These are phyloP conservation scores for Fusarium sp. DNA, from an alignment of 2,329 filamentous ascomycete genomes.

Conservation along the genomic window DNA sequence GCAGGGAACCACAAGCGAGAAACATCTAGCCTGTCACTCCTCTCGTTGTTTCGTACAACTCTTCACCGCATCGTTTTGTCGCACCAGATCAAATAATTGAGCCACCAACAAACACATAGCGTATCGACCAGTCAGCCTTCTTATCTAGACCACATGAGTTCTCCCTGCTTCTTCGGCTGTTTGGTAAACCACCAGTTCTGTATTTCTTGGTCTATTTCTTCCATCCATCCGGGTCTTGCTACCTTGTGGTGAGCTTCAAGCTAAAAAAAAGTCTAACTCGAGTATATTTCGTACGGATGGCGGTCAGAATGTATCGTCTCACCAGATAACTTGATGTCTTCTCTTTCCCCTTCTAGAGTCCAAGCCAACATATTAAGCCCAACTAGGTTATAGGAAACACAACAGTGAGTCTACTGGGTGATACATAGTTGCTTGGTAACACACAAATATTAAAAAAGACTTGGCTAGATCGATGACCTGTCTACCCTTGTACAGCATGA, in stretches of 20 bases:
- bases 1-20: slow-evolving; percentile 38
- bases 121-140: slow-evolving; percentile 20
- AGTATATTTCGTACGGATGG: neutral
- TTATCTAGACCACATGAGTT: slow-evolving; percentile 28
- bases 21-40: slow-evolving; percentile 15
- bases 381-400: neutral
- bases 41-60: slow-evolving; percentile 16
- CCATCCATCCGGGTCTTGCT: slow-evolving; percentile 3
- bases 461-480: neutral
- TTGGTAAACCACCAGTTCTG: slow-evolving; percentile 11
- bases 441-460: neutral
- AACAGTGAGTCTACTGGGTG: neutral
- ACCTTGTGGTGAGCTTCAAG: neutral
- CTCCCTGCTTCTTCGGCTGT: slow-evolving; percentile 26
- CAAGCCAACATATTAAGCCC: neutral
- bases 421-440: neutral
- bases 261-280: neutral
- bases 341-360: neutral
- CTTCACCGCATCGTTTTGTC: slow-evolving; percentile 42
- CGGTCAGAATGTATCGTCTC: neutral
- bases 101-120: slow-evolving; percentile 7
- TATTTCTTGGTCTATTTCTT: slow-evolving; percentile 1
- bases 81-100: slow-evolving; percentile 26
- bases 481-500: neutral
- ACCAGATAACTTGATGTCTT: neutral